Conservation (phyloP, 208 protist species). For the Porcisia hertigi region DNA sequence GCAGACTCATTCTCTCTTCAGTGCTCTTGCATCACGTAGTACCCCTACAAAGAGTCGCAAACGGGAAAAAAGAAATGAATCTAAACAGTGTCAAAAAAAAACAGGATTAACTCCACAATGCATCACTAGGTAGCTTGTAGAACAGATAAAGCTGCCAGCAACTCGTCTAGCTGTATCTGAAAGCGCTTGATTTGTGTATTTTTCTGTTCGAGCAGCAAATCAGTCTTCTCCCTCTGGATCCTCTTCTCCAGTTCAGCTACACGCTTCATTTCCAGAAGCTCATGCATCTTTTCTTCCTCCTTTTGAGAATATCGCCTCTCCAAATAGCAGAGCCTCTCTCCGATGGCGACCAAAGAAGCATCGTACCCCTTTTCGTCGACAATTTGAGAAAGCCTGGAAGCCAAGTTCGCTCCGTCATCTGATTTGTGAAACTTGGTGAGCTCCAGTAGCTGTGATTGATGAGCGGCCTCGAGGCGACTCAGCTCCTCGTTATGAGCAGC, state of each 20-base stretch:
- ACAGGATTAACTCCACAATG: background rate
- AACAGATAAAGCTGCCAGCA: conserved; percentile 44
- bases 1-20: background rate
- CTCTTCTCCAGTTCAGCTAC: conserved; percentile 67
- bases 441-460: conserved; percentile 40
- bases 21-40: background rate
- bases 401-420: conserved; percentile 13
- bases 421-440: conserved; percentile 18
- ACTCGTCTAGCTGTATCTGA: conserved; percentile 64
- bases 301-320: conserved; percentile 59
- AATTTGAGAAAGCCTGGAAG: conserved; percentile 13
- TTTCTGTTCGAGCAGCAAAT: conserved; percentile 78
- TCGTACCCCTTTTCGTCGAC: conserved; percentile 28
- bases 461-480: conserved; percentile 37
- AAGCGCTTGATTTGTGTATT: conserved; percentile 86
- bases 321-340: conserved; percentile 63
- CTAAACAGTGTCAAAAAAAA: conserved; percentile 6
- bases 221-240: conserved; percentile 54
- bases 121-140: conserved; percentile 22
- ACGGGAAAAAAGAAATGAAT: conserved; percentile 4
- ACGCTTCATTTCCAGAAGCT: conserved; percentile 60
- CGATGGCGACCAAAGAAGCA: conserved; percentile 55
- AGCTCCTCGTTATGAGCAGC: conserved; percentile 55
- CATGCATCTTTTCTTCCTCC: conserved; percentile 56
- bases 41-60: background rate